phyloP scores from a whole-genome alignment of 441 rosid genomes.

The Macaranga tanarius region DNA sequence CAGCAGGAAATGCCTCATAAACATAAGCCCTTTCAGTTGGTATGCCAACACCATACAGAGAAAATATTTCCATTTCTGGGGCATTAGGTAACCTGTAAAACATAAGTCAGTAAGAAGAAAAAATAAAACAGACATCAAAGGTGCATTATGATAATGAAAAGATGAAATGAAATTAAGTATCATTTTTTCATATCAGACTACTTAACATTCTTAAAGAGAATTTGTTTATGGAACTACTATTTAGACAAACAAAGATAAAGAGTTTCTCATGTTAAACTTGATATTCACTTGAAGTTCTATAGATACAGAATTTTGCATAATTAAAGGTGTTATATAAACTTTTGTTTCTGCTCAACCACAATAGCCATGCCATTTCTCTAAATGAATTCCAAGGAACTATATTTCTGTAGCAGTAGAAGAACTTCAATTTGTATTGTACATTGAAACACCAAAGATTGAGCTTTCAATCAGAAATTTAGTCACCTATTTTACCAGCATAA shows the following conservation, averaged over 20 bases:
- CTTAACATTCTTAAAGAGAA: neutral
- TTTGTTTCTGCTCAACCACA: neutral
- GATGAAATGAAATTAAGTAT: neutral
- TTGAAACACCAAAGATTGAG: neutral
- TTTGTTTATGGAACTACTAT: neutral
- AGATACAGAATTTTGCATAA: neutral
- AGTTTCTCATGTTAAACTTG: slow-evolving; percentile 6
- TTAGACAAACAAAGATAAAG: neutral
- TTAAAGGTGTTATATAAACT: too few species aligned
- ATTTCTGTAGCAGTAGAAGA: neutral
- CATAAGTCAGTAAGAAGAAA: neutral
- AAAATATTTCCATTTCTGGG: slow-evolving; percentile 87
- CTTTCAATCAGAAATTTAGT: neutral
- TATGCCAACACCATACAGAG: slow-evolving; percentile 89
- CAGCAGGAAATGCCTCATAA: slow-evolving; percentile 64
- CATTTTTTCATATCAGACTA: neutral
- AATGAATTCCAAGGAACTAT: neutral
- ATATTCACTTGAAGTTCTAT: neutral
- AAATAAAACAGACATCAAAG: neutral
- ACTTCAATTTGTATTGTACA: neutral
- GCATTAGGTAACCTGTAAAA: slow-evolving; percentile 82
- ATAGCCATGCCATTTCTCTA: neutral
- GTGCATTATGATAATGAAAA: neutral
- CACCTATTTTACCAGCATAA: neutral
- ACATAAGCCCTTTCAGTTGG: slow-evolving; percentile 92